A percentile compares a stretch with the other conserved stretches of the same genome.
These are phyloP conservation scores for Magnolia changhungtana DNA, from an alignment of 164 flowering plant genomes.

Conservation along the genomic window DNA sequence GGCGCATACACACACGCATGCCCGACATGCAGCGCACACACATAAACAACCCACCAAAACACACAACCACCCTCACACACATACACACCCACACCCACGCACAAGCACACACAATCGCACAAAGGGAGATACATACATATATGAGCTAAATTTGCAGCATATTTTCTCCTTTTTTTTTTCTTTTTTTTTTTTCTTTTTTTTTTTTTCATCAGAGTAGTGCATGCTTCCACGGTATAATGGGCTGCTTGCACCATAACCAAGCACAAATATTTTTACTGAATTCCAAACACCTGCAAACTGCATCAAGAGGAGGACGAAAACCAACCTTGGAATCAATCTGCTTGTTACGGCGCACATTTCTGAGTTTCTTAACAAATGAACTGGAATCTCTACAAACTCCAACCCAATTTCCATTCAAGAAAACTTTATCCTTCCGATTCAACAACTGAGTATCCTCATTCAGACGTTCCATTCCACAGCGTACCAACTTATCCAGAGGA, in stretches of 20 bases:
- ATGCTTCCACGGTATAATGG: neutral
- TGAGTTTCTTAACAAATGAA: slow-evolving; percentile 57
- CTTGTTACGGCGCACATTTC: slow-evolving; percentile 57
- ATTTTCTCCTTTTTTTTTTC: no score
- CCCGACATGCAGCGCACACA: no score
- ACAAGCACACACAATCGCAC: no score
- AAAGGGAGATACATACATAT: no score
- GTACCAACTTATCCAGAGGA: slow-evolving; percentile 35
- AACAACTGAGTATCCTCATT: slow-evolving; percentile 38
- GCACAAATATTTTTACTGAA: neutral
- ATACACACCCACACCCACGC: no score
- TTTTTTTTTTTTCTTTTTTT: no score
- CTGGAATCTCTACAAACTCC: slow-evolving; percentile 64
- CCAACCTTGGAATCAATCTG: slow-evolving; percentile 63
- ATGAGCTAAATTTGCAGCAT: no score
- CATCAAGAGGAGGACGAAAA: neutral
- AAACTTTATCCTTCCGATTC: slow-evolving; percentile 52
- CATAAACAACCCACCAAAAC: no score
- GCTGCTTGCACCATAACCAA: neutral
- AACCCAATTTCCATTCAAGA: slow-evolving; percentile 88
- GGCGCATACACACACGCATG: no score
- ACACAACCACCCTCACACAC: no score
- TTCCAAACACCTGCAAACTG: neutral
- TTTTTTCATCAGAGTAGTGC: neutral
- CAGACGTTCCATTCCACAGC: slow-evolving; percentile 74